A percentile compares a stretch with the other conserved stretches of the same genome.
Conservation (phyloP, 441 rosid species). For the Sinapis alba region DNA sequence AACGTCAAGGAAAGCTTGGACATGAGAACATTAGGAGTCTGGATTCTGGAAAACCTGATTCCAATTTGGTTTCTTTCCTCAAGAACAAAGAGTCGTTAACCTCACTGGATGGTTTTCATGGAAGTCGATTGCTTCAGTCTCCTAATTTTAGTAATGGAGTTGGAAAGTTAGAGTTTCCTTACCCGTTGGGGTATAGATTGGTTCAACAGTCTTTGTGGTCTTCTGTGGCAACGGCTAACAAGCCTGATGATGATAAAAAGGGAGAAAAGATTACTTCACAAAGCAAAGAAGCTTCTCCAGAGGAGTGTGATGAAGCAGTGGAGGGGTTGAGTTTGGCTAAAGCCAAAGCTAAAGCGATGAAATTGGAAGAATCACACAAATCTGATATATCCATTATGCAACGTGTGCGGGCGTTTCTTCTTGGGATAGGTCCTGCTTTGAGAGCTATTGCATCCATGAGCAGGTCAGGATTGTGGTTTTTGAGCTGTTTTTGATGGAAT, state of each 20-base stretch:
- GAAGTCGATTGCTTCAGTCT: slow-evolving; percentile 22
- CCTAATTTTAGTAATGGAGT: slow-evolving; percentile 40
- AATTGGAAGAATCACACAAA: slow-evolving; percentile 67
- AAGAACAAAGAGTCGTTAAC: slow-evolving; percentile 29
- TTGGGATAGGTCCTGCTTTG: slow-evolving; percentile 94
- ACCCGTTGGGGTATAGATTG: slow-evolving; percentile 46
- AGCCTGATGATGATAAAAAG: slow-evolving; percentile 52
- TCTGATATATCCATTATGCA: slow-evolving; percentile 54
- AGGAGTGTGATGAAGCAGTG: slow-evolving; percentile 96
- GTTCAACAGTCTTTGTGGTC: slow-evolving; percentile 46
- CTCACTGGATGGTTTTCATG: not conserved
- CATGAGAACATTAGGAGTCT: slow-evolving; percentile 29
- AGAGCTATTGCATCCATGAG: slow-evolving; percentile 95
- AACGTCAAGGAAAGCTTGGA: slow-evolving; percentile 38
- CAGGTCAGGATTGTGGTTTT: slow-evolving; percentile 57
- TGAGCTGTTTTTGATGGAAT: slow-evolving; percentile 15
- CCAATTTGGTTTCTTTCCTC: slow-evolving; percentile 34
- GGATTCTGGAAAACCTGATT: slow-evolving; percentile 31
- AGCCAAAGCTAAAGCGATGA: slow-evolving; percentile 94
- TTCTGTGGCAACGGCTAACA: slow-evolving; percentile 63
- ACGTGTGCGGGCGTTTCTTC: slow-evolving; percentile 61
- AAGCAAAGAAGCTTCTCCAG: slow-evolving; percentile 86
- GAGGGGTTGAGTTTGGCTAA: slow-evolving; percentile 83
- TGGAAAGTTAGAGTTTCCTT: slow-evolving; percentile 41
- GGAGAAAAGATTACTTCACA: slow-evolving; percentile 53